These are phyloP conservation scores for Phytopythium vexans DNA, from an alignment of 352 stramenopile species.

Conservation along the genomic window DNA sequence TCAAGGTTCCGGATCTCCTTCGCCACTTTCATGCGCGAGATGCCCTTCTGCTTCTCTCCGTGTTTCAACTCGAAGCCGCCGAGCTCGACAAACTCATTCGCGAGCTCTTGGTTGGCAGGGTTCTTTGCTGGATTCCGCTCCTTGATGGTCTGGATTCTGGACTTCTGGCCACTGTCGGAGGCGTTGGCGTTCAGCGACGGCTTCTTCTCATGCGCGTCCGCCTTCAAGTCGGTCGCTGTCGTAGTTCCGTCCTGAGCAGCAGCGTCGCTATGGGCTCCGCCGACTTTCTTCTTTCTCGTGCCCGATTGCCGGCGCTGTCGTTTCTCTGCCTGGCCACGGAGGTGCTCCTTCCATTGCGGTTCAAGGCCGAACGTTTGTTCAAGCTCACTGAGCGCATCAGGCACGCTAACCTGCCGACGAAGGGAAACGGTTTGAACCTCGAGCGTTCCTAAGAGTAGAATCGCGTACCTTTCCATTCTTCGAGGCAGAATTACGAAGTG, in stretches of 20 bases:
- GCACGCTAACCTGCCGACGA: conserved; percentile 22
- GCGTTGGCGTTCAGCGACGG: neutral
- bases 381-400: conserved; percentile 56
- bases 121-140: conserved; percentile 31
- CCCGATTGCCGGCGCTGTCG: conserved; percentile 27
- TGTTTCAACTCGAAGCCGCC: conserved; percentile 26
- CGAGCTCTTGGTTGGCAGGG: conserved; percentile 31
- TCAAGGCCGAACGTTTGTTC: conserved; percentile 53
- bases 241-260: neutral
- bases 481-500: conserved; percentile 28
- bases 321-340: conserved; percentile 36
- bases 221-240: neutral
- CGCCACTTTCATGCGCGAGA: conserved; percentile 37
- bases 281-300: conserved; percentile 12
- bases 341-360: conserved; percentile 44
- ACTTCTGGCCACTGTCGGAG: conserved; percentile 2
- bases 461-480: conserved; percentile 34
- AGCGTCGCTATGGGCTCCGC: neutral
- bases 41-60: conserved; percentile 31
- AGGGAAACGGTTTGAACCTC: neutral
- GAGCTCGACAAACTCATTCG: conserved; percentile 43
- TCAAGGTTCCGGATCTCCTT: conserved; percentile 32
- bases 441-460: neutral
- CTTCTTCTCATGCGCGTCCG: neutral
- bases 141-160: conserved; percentile 25